Conservation (phyloP, 768 basidiomycete genomes). For the Leccinum broughii region DNA sequence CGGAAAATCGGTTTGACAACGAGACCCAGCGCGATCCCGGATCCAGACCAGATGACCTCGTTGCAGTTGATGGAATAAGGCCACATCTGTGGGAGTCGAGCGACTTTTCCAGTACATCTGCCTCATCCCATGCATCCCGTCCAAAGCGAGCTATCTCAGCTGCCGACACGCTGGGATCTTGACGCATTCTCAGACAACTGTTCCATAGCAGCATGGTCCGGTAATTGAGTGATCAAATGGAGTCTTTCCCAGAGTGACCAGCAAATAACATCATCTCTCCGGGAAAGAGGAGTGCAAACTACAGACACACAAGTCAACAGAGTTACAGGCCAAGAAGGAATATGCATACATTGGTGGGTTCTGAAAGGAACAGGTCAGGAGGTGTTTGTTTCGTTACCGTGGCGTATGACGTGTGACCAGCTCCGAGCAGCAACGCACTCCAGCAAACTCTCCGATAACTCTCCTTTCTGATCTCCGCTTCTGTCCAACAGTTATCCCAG, state of each 20-base stretch:
- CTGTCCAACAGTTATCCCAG: constrained; percentile 60
- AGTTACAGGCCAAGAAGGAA: background rate
- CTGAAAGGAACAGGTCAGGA: constrained; percentile 56
- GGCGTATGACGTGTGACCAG: constrained; percentile 63
- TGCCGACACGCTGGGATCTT: constrained; percentile 42
- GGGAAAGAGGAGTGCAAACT: constrained; percentile 76
- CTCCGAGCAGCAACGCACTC: constrained; percentile 64
- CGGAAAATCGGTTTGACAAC: constrained; percentile 26
- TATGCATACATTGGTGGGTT: constrained; percentile 62
- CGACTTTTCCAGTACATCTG: constrained; percentile 62
- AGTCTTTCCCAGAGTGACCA: constrained; percentile 52
- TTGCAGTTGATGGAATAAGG: constrained; percentile 31
- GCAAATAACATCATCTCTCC: constrained; percentile 55
- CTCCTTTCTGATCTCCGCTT: constrained; percentile 67
- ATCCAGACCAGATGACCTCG: constrained; percentile 25
- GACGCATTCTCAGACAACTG: constrained; percentile 62
- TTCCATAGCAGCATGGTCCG: constrained; percentile 74
- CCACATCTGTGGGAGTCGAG: constrained; percentile 65
- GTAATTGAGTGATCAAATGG: constrained; percentile 74
- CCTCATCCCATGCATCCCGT: constrained; percentile 68
- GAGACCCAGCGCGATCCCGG: constrained; percentile 27
- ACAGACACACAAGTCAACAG: constrained; percentile 7
- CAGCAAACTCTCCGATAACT: constrained; percentile 67
- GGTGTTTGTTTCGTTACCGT: constrained; percentile 42
- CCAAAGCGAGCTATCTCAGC: constrained; percentile 62